Evolutionary conservation across 305 asterid genomes (phyloP).

Genomic region (Rubia balearica): DNA sequence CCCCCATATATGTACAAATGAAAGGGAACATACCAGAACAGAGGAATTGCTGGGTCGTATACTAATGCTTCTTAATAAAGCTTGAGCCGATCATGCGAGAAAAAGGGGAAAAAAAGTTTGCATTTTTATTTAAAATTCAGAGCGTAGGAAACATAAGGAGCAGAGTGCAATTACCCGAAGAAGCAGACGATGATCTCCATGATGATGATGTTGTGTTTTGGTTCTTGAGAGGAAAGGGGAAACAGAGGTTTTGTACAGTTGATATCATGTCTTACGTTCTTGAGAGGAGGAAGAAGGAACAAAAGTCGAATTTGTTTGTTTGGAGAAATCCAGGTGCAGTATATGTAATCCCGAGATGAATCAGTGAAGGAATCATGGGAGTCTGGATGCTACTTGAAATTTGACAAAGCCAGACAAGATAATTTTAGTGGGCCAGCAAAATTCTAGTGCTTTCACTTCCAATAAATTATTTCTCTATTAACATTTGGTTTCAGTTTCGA

Average conservation of each 20-base stretch:
- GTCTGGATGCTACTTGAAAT: background rate
- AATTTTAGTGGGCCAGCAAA: background rate
- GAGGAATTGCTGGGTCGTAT: constrained; percentile 22
- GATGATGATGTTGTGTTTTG: background rate
- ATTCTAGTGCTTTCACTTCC: background rate
- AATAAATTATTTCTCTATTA: background rate
- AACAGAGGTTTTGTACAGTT: background rate
- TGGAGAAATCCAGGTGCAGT: background rate
- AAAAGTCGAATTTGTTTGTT: background rate
- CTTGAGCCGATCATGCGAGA: constrained; percentile 34
- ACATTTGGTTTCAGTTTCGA: background rate
- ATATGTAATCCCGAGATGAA: background rate
- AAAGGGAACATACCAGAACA: constrained; percentile 24
- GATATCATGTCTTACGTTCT: background rate
- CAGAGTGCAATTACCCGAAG: constrained; percentile 11
- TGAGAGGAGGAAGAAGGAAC: background rate
- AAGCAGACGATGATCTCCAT: constrained; percentile 13
- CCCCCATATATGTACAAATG: background rate
- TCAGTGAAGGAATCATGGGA: background rate
- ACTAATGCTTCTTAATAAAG: constrained; percentile 23
- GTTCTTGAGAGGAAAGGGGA: background rate
- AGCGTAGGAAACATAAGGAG: background rate
- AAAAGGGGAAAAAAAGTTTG: background rate
- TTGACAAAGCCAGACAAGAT: background rate
- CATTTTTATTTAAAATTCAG: background rate